Evolutionary conservation across 106 monocot species (phyloP), one percentile per base, ranked within the genome.

Genomic region (Triglochin maritima): DNA sequence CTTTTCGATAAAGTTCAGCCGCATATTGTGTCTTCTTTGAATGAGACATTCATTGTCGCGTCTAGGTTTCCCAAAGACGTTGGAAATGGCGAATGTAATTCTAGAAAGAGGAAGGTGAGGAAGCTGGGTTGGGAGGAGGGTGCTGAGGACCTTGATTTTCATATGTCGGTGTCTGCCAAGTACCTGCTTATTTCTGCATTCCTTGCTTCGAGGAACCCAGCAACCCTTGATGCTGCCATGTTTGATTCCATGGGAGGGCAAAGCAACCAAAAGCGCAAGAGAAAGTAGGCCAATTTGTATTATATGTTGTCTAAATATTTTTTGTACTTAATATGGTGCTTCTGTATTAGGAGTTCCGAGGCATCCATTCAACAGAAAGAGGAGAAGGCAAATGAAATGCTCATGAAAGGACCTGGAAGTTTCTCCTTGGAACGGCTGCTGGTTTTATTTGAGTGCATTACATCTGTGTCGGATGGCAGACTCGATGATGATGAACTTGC

Each of bases 171-270:
- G 48, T 98, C 92, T 56, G 66, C 84, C 3, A 98, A 89, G 55
- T 98, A 88, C 70, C 88, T 98, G 60, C 86, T 98, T 59, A 46
- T 98, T 17, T 98, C 98, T 62, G 86, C 92, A 16, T 98, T 98
- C 72, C 79, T 98, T 55, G 84, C 96, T 75, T 92, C 96, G 9
- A 83, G 88, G 54, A 98, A 98, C 64, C 91, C 96, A 49, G 86
- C 92, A 42, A 98, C 96, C 4, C 88, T 92, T 72, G 96, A 98
- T 82, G 88, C 88, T 46, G 53, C 88, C 17, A 68, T 98, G 17
- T 98, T 98, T 57, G 96, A 98, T 65, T 80, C 88, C 7, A 86
- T 80, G 9, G 96, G 91, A 63, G 80, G 83, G 15, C 80, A 76
- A 13, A 64, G 56, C 62, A 85, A 75, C 50, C 77, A 69, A 8